These are phyloP conservation scores for Colletotrichum lupini DNA, from an alignment of 2,329 filamentous ascomycete genomes.

Conservation along the genomic window DNA sequence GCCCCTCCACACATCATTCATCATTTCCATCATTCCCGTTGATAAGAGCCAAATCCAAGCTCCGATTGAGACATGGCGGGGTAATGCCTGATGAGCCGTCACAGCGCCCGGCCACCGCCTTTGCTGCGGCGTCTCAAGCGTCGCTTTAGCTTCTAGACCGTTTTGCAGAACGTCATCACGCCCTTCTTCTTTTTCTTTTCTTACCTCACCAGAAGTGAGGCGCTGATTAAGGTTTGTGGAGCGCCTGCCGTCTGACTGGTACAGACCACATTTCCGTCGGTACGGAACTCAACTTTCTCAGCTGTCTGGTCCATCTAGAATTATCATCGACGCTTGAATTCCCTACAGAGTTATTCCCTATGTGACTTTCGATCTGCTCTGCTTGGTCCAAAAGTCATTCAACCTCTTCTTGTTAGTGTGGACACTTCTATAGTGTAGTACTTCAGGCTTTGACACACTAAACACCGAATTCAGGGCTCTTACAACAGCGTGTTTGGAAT, in stretches of 20 bases:
- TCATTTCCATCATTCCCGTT: not conserved
- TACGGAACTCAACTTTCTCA: slow-evolving; percentile 2
- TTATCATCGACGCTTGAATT: too few relatives aligned
- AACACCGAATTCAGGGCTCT: too few relatives aligned
- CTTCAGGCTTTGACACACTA: too few relatives aligned
- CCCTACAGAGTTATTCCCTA: too few relatives aligned
- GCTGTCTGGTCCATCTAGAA: not conserved
- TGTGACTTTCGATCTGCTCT: too few relatives aligned
- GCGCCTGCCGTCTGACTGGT: slow-evolving; percentile 15
- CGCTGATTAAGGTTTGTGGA: slow-evolving; percentile 32
- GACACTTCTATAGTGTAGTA: too few relatives aligned
- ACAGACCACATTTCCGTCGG: slow-evolving; percentile 9
- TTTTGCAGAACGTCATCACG: not conserved
- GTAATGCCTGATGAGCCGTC: slow-evolving; percentile 4
- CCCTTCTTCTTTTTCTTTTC: not conserved
- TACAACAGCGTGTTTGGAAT: too few relatives aligned
- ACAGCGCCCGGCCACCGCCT: not conserved
- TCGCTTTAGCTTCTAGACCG: slow-evolving; percentile 8
- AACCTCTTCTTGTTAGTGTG: too few relatives aligned
- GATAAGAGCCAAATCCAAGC: not conserved
- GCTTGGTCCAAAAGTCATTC: too few relatives aligned
- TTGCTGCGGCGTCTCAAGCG: not conserved
- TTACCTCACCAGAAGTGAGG: slow-evolving; percentile 15
- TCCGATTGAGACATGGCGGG: not conserved
- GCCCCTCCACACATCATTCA: not conserved